Evolutionary conservation across 2,329 filamentous ascomycete species (phyloP).

Genomic region (Trichoderma citrinoviride): DNA sequence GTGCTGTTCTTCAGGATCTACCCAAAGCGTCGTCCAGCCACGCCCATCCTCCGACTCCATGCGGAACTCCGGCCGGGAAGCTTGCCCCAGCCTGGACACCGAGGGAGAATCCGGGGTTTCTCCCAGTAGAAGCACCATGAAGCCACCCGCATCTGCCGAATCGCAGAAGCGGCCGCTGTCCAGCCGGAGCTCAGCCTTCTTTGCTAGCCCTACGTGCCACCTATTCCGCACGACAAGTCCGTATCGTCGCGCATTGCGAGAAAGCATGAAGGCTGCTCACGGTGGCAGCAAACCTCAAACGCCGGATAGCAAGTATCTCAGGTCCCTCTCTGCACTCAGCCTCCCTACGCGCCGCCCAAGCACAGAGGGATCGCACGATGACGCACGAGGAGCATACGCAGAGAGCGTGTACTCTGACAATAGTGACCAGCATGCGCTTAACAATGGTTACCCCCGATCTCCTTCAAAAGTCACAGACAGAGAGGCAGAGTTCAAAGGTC

Average conservation of each 20-base stretch:
- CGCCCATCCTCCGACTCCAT: not conserved
- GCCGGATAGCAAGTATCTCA: slow-evolving; percentile 39
- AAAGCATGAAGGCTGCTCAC: slow-evolving; percentile 43
- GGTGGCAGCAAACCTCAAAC: slow-evolving; percentile 28
- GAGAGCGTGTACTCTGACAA: slow-evolving; percentile 50
- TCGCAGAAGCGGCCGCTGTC: slow-evolving; percentile 33
- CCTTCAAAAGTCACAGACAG: not conserved
- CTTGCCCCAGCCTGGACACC: slow-evolving; percentile 20
- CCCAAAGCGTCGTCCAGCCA: not conserved
- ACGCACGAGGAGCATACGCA: slow-evolving; percentile 39
- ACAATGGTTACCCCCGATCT: not conserved
- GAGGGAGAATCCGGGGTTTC: slow-evolving; percentile 22
- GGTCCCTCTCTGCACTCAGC: slow-evolving; percentile 41
- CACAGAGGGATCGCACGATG: slow-evolving; percentile 40
- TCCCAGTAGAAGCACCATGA: slow-evolving; percentile 5
- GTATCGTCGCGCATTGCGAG: slow-evolving; percentile 51
- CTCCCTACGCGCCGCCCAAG: slow-evolving; percentile 43
- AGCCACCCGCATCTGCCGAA: slow-evolving; percentile 23
- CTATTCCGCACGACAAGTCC: slow-evolving; percentile 55
- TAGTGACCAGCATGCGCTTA: slow-evolving; percentile 27
- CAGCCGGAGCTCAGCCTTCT: slow-evolving; percentile 49
- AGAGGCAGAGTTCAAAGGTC: not conserved
- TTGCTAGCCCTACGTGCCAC: slow-evolving; percentile 50
- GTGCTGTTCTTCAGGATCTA: not conserved
- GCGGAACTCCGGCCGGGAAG: slow-evolving; percentile 6